phyloP scores from a whole-genome alignment of 495 filamentous ascomycete species.

The Tuber calosporum region DNA sequence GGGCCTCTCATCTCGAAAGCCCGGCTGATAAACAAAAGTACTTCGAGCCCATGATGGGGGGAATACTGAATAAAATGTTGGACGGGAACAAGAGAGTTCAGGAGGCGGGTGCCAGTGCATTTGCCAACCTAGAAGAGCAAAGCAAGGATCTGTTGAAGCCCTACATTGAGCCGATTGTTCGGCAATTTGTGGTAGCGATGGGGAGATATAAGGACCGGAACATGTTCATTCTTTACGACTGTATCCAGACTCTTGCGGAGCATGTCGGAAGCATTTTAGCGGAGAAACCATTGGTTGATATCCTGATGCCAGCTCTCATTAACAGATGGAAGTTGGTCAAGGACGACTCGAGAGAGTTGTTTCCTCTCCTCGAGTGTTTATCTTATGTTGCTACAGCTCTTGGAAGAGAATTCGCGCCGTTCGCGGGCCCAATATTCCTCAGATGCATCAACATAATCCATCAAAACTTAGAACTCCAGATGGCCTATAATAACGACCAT shows the following conservation, averaged over 20 bases:
- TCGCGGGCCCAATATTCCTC: slow-evolving; percentile 71
- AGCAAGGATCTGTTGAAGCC: slow-evolving; percentile 69
- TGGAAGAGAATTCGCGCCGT: slow-evolving; percentile 72
- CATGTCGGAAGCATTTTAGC: slow-evolving; percentile 74
- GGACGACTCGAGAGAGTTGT: slow-evolving; percentile 87
- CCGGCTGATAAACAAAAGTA: slow-evolving; percentile 61
- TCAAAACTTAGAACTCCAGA: slow-evolving; percentile 71
- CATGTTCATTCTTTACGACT: slow-evolving; percentile 98
- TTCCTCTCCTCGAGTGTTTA: slow-evolving; percentile 88
- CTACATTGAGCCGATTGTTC: slow-evolving; percentile 83
- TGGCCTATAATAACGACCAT: slow-evolving; percentile 57
- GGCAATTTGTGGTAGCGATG: slow-evolving; percentile 89
- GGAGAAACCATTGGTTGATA: slow-evolving; percentile 65
- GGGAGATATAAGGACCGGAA: slow-evolving; percentile 94
- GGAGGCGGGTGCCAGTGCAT: slow-evolving; percentile 91
- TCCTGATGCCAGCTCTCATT: slow-evolving; percentile 92
- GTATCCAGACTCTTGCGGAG: slow-evolving; percentile 93
- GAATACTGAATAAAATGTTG: slow-evolving; percentile 86
- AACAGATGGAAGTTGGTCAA: slow-evolving; percentile 77
- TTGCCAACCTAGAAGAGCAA: slow-evolving; percentile 93
- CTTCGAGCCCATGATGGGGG: slow-evolving; percentile 97
- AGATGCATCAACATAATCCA: slow-evolving; percentile 88
- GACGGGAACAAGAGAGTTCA: slow-evolving; percentile 97
- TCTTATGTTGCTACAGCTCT: slow-evolving; percentile 89
- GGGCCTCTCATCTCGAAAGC: slow-evolving; percentile 72